Conservation (phyloP, 345 rosid genomes). For the Corymbia maculata region DNA sequence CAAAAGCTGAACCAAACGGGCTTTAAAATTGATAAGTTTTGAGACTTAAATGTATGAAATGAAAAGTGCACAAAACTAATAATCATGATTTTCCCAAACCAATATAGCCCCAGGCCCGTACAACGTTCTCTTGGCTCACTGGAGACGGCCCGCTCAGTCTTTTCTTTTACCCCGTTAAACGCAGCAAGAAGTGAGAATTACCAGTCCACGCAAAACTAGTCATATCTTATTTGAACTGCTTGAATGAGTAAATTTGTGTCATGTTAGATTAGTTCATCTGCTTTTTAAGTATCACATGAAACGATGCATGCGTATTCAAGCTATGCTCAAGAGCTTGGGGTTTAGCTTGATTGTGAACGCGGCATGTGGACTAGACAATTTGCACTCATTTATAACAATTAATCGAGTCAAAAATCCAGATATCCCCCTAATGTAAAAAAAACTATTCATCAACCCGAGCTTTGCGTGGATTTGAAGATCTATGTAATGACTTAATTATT, state of each 20-base stretch:
- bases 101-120: neutral
- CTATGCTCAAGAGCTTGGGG: neutral
- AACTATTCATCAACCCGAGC: neutral
- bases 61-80: neutral
- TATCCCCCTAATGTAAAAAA: neutral
- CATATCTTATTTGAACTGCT: neutral
- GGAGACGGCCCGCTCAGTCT: neutral
- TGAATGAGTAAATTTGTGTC: neutral
- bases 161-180: neutral
- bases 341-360: neutral
- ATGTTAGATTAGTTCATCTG: neutral
- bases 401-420: neutral
- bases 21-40: neutral
- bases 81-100: neutral
- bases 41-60: neutral
- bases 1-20: too few species aligned
- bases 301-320: neutral
- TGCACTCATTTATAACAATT: neutral
- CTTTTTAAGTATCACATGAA: neutral
- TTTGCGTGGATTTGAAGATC: neutral
- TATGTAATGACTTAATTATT: neutral
- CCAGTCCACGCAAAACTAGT: neutral
- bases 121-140: neutral
- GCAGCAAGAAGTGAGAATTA: neutral
- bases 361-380: neutral